Percentiles rank a stretch among this genome's conserved stretches.
Conservation (phyloP, 257 asterid genomes). For the Leptodermis oblonga region DNA sequence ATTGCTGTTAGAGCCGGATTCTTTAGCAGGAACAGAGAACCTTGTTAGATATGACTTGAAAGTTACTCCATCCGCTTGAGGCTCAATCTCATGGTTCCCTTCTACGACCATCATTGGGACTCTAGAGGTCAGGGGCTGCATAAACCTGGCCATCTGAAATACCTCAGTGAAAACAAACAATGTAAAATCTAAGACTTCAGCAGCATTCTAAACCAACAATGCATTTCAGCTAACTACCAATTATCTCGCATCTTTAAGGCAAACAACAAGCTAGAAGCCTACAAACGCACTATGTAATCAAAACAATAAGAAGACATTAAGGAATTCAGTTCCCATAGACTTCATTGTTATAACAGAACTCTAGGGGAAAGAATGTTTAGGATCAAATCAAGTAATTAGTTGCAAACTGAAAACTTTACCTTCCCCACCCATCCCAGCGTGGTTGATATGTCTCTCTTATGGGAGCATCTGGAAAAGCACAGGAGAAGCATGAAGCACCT, state of each 20-base stretch:
- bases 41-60: constrained; percentile 61
- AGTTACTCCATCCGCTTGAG: constrained; percentile 47
- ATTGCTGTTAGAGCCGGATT: constrained; percentile 57
- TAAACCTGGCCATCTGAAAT: constrained; percentile 47
- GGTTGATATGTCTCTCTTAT: constrained; percentile 78
- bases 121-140: constrained; percentile 73
- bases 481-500: constrained; percentile 68
- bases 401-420: constrained; percentile 32
- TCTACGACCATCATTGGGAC: constrained; percentile 86
- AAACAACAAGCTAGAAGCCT: no score
- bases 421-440: constrained; percentile 95
- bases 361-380: not conserved
- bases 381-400: no score
- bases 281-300: no score
- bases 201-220: not conserved
- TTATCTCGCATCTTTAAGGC: not conserved
- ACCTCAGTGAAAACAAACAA: not conserved
- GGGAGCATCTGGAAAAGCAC: constrained; percentile 74
- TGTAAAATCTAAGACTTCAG: not conserved
- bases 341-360: no score
- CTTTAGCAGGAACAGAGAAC: constrained; percentile 74
- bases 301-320: not conserved
- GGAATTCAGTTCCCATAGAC: no score
- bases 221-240: not conserved
- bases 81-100: constrained; percentile 95